Percentiles rank a stretch among this genome's conserved stretches.
Conservation (phyloP, 345 rosid genomes). For the Arabidopsis suecica region DNA sequence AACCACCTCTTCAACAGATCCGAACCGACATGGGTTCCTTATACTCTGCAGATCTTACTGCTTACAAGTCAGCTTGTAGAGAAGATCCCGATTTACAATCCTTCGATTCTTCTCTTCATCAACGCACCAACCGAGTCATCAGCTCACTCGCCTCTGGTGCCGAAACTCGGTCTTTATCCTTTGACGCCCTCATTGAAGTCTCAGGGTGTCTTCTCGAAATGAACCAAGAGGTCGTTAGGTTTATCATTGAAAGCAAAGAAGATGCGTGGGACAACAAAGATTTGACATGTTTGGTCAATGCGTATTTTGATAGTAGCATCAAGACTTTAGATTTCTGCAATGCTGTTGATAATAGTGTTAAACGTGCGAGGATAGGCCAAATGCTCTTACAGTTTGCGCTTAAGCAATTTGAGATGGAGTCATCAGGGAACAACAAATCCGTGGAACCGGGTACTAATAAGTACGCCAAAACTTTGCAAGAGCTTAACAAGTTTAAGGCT, state of each 20-base stretch:
- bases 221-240: slow-evolving; percentile 77
- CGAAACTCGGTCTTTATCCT: slow-evolving; percentile 63
- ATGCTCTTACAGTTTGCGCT: slow-evolving; percentile 64
- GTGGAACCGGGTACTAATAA: slow-evolving; percentile 44
- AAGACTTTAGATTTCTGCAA: slow-evolving; percentile 78
- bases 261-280: slow-evolving; percentile 77
- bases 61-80: slow-evolving; percentile 74
- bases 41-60: slow-evolving; percentile 58
- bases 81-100: slow-evolving; percentile 71
- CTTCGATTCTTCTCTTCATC: slow-evolving; percentile 66
- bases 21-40: slow-evolving; percentile 43
- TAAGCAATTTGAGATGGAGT: slow-evolving; percentile 65
- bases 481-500: slow-evolving; percentile 65
- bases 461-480: slow-evolving; percentile 66
- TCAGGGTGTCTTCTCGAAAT: slow-evolving; percentile 72
- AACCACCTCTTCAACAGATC: slow-evolving; percentile 31
- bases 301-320: slow-evolving; percentile 74
- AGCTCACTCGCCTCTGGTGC: slow-evolving; percentile 57
- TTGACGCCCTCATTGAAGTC: slow-evolving; percentile 78
- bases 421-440: background rate
- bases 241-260: slow-evolving; percentile 67
- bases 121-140: slow-evolving; percentile 68
- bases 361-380: slow-evolving; percentile 65
- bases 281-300: slow-evolving; percentile 65
- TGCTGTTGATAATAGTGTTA: slow-evolving; percentile 66